Conservation (phyloP, 2,329 filamentous ascomycete genomes). For the Colletotrichum tofieldiae region DNA sequence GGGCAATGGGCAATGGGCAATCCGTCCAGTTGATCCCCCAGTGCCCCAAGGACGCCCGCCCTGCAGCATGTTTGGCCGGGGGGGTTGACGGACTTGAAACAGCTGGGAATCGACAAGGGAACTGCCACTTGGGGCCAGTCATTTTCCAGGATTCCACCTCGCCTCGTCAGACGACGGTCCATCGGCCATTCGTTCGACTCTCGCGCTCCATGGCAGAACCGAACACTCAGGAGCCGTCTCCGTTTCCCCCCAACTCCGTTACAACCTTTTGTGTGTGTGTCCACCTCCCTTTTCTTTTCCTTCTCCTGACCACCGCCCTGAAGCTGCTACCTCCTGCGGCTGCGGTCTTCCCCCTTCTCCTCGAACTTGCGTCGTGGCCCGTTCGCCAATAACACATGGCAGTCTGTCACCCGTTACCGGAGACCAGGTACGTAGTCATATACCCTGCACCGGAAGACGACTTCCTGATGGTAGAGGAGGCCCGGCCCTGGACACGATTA, state of each 20-base stretch:
- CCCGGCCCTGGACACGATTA: conserved; percentile 30
- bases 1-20: not conserved
- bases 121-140: conserved; percentile 27
- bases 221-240: conserved; percentile 6
- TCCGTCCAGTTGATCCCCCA: not conserved
- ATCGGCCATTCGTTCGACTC: not conserved
- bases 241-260: not conserved
- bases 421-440: conserved; percentile 13
- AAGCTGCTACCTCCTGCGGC: not conserved
- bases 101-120: conserved; percentile 36
- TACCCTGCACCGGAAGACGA: conserved; percentile 12
- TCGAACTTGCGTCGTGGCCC: conserved; percentile 12
- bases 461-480: conserved; percentile 18
- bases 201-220: not conserved
- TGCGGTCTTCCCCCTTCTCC: conserved; percentile 2
- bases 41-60: not conserved
- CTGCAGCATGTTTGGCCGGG: conserved; percentile 33
- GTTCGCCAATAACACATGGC: conserved; percentile 5
- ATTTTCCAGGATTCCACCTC: conserved; percentile 18
- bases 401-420: conserved; percentile 5
- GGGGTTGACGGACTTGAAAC: conserved; percentile 39
- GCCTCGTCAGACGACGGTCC: conserved; percentile 10
- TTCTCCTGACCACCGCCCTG: not conserved
- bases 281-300: not conserved
- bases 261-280: not conserved